A percentile compares a stretch with the other conserved stretches of the same genome.
Evolutionary conservation across 176 grass and related monocot species (phyloP).

Genomic region (Pontederia crassipes): DNA sequence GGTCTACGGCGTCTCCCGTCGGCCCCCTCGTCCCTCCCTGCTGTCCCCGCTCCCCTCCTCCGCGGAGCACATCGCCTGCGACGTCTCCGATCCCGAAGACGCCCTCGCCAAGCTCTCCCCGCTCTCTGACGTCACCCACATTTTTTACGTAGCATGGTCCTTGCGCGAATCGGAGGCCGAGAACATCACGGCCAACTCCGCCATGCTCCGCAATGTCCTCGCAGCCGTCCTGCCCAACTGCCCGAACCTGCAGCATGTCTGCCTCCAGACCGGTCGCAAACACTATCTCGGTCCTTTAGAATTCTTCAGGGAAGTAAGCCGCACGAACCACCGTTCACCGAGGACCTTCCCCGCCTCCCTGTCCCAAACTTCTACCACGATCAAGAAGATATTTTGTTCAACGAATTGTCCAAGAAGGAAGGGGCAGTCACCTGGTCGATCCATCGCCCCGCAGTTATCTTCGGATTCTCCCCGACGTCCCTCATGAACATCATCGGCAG

Average conservation of each 20-base stretch:
- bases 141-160: constrained; percentile 1
- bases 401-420: background rate
- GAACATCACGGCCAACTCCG: background rate
- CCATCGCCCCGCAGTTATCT: constrained; percentile 44
- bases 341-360: constrained; percentile 2
- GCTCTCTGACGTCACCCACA: background rate
- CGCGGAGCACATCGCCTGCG: background rate
- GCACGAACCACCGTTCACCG: background rate
- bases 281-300: constrained; percentile 3
- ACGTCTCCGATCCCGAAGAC: background rate
- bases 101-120: background rate
- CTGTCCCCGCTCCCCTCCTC: background rate
- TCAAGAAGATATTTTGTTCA: constrained; percentile 1
- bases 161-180: background rate
- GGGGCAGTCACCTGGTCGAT: background rate
- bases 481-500: constrained; percentile 60
- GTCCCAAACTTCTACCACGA: constrained; percentile 7
- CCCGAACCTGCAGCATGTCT: background rate
- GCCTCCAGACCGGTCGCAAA: constrained; percentile 9
- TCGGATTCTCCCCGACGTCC: constrained; percentile 67
- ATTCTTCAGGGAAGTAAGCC: background rate
- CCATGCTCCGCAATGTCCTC: constrained; percentile 4
- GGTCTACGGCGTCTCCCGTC: constrained; percentile 30
- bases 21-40: constrained; percentile 17
- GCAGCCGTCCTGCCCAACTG: background rate